Conservation (phyloP, 2,329 filamentous ascomycete genomes). For the Camptophora hylomeconis region DNA sequence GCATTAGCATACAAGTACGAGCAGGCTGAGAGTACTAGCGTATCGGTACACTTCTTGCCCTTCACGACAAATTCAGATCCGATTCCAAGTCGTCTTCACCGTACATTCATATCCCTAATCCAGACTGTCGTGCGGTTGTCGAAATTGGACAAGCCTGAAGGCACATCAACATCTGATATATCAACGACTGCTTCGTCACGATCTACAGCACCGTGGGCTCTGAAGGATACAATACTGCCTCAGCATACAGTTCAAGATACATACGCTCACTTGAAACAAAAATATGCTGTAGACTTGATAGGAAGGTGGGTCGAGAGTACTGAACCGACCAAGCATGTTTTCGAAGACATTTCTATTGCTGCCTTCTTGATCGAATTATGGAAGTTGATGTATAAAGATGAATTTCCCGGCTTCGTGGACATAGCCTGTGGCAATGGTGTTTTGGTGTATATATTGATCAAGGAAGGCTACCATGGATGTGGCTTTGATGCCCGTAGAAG, state of each 20-base stretch:
- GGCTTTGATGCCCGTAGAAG: conserved; percentile 82
- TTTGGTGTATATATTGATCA: conserved; percentile 66
- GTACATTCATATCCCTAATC: conserved; percentile 25
- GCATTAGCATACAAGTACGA: conserved; percentile 65
- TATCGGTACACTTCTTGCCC: conserved; percentile 41
- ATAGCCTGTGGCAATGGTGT: conserved; percentile 93
- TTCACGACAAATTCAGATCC: conserved; percentile 26
- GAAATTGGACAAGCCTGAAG: conserved; percentile 19
- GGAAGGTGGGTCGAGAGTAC: conserved; percentile 74
- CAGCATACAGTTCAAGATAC: conserved; percentile 69
- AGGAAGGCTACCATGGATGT: conserved; percentile 73
- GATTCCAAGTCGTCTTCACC: conserved; percentile 25
- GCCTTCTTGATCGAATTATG: conserved; percentile 89
- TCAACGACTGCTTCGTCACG: conserved; percentile 66
- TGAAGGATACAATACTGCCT: conserved; percentile 70
- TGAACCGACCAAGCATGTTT: conserved; percentile 82
- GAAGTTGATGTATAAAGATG: conserved; percentile 59
- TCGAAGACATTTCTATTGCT: conserved; percentile 83
- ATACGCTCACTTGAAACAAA: conserved; percentile 66
- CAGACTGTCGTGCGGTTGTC: conserved; percentile 26
- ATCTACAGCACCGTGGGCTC: too few relatives aligned
- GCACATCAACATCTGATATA: conserved; percentile 47
- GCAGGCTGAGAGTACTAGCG: conserved; percentile 29
- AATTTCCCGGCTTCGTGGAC: conserved; percentile 84
- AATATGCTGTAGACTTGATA: conserved; percentile 60